These are phyloP conservation scores for Aureobasidium sp. DNA, from an alignment of 2,329 filamentous ascomycete species.

Conservation along the genomic window DNA sequence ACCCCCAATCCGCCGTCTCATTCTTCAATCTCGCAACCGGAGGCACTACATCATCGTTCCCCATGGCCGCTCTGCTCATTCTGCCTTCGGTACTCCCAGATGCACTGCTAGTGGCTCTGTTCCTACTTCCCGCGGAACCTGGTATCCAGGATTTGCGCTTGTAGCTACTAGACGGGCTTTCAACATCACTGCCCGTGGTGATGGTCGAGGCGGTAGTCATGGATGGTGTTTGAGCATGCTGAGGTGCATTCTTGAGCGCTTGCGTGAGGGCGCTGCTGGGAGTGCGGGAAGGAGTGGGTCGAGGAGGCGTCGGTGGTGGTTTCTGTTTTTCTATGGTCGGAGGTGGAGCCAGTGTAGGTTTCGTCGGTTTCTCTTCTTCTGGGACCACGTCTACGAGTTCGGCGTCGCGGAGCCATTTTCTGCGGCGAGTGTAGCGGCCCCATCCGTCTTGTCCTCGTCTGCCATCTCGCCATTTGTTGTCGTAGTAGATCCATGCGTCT, in stretches of 20 bases:
- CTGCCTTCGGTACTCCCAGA: conserved; percentile 12
- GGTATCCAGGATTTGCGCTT: conserved; percentile 10
- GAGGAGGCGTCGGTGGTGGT: not conserved
- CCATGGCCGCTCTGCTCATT: not conserved
- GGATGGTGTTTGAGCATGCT: not conserved
- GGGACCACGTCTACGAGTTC: conserved; percentile 73
- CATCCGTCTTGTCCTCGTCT: conserved; percentile 81
- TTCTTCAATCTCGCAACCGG: conserved; percentile 16
- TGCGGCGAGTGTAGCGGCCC: conserved; percentile 84
- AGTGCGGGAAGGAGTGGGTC: not conserved
- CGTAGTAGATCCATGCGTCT: conserved; percentile 93
- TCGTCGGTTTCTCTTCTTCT: conserved; percentile 24
- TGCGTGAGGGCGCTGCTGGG: not conserved
- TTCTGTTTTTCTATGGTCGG: not conserved
- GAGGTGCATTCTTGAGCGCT: conserved; percentile 10
- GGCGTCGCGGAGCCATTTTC: conserved; percentile 95
- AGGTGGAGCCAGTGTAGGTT: not conserved
- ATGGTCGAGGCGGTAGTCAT: conserved; percentile 1
- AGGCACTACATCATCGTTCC: conserved; percentile 14
- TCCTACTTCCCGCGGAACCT: not conserved
- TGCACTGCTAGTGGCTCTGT: conserved; percentile 1
- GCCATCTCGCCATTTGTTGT: conserved; percentile 95
- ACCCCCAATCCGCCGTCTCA: conserved; percentile 18
- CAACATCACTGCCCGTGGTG: not conserved
- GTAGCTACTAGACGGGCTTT: conserved; percentile 12